Conservation (phyloP, 2,329 filamentous ascomycete genomes). For the Fusarium begoniae region DNA sequence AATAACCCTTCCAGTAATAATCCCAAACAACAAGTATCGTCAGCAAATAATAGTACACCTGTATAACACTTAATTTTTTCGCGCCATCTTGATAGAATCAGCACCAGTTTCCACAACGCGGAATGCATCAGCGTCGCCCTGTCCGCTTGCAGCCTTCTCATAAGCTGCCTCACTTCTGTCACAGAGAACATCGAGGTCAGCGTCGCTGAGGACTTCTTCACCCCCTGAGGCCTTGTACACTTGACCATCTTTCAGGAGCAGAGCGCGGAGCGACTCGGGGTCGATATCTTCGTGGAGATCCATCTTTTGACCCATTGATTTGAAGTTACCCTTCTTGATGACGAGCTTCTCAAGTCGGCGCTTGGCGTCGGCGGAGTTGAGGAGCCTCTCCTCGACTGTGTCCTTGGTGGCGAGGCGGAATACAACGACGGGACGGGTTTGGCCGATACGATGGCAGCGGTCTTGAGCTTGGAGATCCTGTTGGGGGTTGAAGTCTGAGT, state of each 20-base stretch:
- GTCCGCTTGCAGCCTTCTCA: conserved; percentile 78
- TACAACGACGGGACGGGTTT: conserved; percentile 89
- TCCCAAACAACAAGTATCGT: background rate
- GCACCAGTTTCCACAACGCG: conserved; percentile 81
- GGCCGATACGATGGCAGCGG: conserved; percentile 92
- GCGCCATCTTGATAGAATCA: conserved; percentile 59
- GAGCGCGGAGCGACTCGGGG: conserved; percentile 67
- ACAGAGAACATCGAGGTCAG: conserved; percentile 80
- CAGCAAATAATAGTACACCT: background rate
- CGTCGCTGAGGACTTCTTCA: conserved; percentile 74
- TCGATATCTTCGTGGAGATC: conserved; percentile 64
- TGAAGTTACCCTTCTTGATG: conserved; percentile 91
- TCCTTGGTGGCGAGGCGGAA: conserved; percentile 93
- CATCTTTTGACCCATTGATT: conserved; percentile 71
- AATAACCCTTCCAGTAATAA: background rate
- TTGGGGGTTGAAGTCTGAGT: conserved; percentile 92
- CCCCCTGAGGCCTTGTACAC: conserved; percentile 68
- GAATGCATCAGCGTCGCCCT: conserved; percentile 77
- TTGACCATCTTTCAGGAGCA: conserved; percentile 77
- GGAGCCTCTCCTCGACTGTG: conserved; percentile 88
- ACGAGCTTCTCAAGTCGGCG: conserved; percentile 92
- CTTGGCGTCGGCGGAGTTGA: conserved; percentile 91
- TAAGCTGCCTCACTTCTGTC: conserved; percentile 76
- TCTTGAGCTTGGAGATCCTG: conserved; percentile 97
- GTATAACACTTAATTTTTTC: conserved; percentile 23